A percentile compares a stretch with the other conserved stretches of the same genome.
phyloP scores from a whole-genome alignment of 2,329 filamentous ascomycete genomes.

The Colletotrichum sidae region DNA sequence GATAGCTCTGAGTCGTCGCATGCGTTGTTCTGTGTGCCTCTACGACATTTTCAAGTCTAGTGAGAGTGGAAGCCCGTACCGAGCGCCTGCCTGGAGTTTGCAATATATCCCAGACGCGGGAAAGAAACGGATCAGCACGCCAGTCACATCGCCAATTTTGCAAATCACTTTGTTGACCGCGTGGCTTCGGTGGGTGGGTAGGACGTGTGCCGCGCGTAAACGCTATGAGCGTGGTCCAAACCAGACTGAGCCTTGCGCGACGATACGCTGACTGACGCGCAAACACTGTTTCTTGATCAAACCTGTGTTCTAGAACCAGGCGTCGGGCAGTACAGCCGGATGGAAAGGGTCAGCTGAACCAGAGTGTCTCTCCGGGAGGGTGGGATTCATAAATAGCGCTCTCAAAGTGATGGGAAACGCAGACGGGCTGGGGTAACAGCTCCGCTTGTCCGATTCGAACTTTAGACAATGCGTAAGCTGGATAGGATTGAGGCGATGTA shows the following conservation, averaged over 20 bases:
- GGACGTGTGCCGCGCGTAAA: conserved; percentile 17
- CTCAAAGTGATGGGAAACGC: neutral
- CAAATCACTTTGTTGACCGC: neutral
- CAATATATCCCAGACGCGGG: conserved; percentile 18
- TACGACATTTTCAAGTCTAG: neutral
- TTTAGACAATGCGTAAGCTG: conserved; percentile 11
- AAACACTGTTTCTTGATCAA: neutral
- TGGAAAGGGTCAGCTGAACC: neutral
- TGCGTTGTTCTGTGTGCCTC: neutral
- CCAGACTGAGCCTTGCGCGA: conserved; percentile 10
- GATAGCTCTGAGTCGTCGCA: neutral
- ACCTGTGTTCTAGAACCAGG: conserved; percentile 12
- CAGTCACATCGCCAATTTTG: neutral
- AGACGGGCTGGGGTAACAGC: neutral
- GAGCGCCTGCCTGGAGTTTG: neutral
- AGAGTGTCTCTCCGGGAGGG: neutral
- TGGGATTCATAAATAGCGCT: neutral
- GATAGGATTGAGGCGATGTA: neutral
- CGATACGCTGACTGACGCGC: neutral
- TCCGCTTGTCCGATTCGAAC: neutral
- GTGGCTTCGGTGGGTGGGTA: neutral
- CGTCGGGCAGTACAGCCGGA: neutral
- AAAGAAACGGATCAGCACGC: neutral
- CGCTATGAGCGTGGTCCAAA: neutral
- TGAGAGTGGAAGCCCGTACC: conserved; percentile 2